phyloP scores from a whole-genome alignment of 2,329 filamentous ascomycete genomes.

The Botrytis hyacinthi region DNA sequence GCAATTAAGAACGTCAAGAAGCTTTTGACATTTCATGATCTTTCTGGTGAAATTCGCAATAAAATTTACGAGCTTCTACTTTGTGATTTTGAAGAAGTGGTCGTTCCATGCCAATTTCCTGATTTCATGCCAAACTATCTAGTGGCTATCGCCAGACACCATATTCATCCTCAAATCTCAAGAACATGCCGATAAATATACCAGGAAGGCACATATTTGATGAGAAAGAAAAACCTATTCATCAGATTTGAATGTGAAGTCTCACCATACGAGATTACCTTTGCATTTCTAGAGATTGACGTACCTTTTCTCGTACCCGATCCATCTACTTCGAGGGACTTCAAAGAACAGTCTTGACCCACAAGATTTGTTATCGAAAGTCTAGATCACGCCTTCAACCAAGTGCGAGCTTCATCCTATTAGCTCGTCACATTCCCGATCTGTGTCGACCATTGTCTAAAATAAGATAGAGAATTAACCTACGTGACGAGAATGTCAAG shows the following conservation, averaged over 20 bases:
- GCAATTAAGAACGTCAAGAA: too few species aligned
- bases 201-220: background rate
- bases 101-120: background rate
- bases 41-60: background rate
- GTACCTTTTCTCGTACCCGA: background rate
- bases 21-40: background rate
- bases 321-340: background rate
- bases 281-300: background rate
- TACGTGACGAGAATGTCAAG: too few species aligned
- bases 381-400: background rate
- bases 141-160: background rate
- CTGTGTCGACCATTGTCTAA: background rate
- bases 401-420: background rate
- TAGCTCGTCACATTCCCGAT: background rate
- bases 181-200: constrained; percentile 3
- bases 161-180: background rate
- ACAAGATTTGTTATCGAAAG: background rate
- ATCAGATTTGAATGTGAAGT: background rate
- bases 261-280: background rate
- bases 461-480: background rate
- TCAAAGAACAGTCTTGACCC: background rate
- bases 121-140: too few species aligned
- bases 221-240: background rate
- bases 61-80: background rate
- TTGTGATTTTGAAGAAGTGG: background rate